A percentile compares a stretch with the other conserved stretches of the same genome.
Conservation (phyloP, 192 early-diverging fungal genomes). For the Oehlia diaphana region DNA sequence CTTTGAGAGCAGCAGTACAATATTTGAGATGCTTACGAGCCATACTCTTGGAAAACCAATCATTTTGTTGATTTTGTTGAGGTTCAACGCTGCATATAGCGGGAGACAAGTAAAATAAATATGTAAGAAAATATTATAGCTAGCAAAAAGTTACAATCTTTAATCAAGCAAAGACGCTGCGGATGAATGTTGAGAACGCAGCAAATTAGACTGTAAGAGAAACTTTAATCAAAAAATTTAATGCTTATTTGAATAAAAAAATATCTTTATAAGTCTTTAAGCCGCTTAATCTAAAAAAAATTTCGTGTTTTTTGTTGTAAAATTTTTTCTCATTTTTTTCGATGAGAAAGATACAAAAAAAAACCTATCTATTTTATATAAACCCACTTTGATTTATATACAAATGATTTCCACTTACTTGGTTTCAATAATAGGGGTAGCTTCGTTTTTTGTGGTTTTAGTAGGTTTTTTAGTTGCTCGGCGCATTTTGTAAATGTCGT, state of each 20-base stretch:
- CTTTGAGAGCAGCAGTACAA: conserved; percentile 69
- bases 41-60: conserved; percentile 50
- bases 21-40: conserved; percentile 84
- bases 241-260: not conserved
- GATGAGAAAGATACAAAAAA: not conserved
- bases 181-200: not conserved
- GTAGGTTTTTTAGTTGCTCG: not conserved
- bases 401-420: not conserved
- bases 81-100: not conserved
- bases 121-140: not conserved
- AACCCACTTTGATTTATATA: not conserved
- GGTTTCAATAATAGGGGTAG: not conserved
- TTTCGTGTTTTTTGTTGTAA: not conserved
- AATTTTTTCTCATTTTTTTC: not conserved
- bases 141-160: too few species aligned
- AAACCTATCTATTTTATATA: not conserved
- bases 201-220: too few species aligned
- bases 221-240: not conserved
- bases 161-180: not conserved
- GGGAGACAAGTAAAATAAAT: too few species aligned
- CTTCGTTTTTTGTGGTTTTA: not conserved
- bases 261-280: not conserved
- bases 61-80: not conserved
- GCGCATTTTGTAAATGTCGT: not conserved
- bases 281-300: not conserved